phyloP scores from a whole-genome alignment of 805 yeast species.

The Scheffersomyces amazonensis region DNA sequence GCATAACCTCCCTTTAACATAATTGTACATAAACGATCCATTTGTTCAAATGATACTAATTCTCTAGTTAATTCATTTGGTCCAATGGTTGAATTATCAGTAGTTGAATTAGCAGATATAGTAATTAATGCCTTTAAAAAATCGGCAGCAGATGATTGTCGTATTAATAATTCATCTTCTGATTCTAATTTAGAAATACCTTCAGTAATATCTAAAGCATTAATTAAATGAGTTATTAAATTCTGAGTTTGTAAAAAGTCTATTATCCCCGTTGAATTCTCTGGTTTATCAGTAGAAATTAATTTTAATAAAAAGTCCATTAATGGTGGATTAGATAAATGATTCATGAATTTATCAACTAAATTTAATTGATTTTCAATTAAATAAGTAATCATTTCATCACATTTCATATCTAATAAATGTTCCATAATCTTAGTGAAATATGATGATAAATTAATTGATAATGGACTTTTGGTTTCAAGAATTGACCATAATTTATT shows the following conservation, averaged over 20 bases:
- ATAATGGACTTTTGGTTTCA: slow-evolving; percentile 62
- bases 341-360: slow-evolving; percentile 41
- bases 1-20: slow-evolving; percentile 48
- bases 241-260: slow-evolving; percentile 42
- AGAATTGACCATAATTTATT: slow-evolving; percentile 77
- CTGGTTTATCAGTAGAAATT: slow-evolving; percentile 46
- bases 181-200: slow-evolving; percentile 4
- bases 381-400: slow-evolving; percentile 43
- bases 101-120: slow-evolving; percentile 44
- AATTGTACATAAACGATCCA: slow-evolving; percentile 32
- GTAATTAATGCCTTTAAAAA: slow-evolving; percentile 44
- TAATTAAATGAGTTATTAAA: slow-evolving; percentile 32
- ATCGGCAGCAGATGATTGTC: slow-evolving; percentile 44
- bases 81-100: slow-evolving; percentile 45
- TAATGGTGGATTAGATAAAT: slow-evolving; percentile 43
- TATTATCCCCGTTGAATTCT: slow-evolving; percentile 44
- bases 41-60: slow-evolving; percentile 35
- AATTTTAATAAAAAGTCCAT: slow-evolving; percentile 44
- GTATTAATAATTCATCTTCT: slow-evolving; percentile 19
- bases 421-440: slow-evolving; percentile 88
- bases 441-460: slow-evolving; percentile 77
- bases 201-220: slow-evolving; percentile 25
- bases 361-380: slow-evolving; percentile 41
- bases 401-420: slow-evolving; percentile 46
- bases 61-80: slow-evolving; percentile 46